These are phyloP conservation scores for Ilex paraguariensis DNA, from an alignment of 305 asterid genomes.

Conservation along the genomic window DNA sequence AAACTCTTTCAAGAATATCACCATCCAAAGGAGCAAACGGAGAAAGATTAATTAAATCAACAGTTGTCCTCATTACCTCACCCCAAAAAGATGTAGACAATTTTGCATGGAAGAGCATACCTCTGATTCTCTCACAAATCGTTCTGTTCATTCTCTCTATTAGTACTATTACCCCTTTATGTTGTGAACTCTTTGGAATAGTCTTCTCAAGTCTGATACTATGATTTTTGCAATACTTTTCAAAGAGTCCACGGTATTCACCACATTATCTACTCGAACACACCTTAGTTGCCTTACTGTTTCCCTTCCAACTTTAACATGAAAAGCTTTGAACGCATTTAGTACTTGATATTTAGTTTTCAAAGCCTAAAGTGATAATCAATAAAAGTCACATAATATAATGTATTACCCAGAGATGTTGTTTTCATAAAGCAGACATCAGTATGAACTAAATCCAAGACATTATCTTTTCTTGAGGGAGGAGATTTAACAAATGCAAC, in stretches of 20 bases:
- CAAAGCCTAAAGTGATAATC: not conserved
- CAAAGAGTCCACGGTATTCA: too few species aligned
- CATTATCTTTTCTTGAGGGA: too few species aligned
- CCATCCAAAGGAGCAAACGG: too few species aligned
- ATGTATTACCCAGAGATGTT: not conserved
- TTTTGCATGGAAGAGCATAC: not conserved
- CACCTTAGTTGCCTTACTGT: too few species aligned
- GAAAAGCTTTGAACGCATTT: not conserved
- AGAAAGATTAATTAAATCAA: too few species aligned
- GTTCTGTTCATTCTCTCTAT: constrained; percentile 4
- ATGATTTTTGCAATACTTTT: too few species aligned
- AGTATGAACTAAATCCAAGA: too few species aligned
- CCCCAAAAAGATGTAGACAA: not conserved
- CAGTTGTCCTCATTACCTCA: not conserved
- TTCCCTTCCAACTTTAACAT: not conserved
- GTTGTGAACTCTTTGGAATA: not conserved
- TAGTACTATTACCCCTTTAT: not conserved
- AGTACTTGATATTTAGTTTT: constrained; percentile 5
- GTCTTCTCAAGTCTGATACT: not conserved
- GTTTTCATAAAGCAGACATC: not conserved
- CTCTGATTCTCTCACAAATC: not conserved
- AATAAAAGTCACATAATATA: not conserved
- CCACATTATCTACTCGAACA: too few species aligned
- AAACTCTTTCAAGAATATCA: too few species aligned
- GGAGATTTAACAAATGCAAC: not conserved